Base-by-base conservation (phyloP, 306 rosid genomes). In the Vigna radiata region DNA sequence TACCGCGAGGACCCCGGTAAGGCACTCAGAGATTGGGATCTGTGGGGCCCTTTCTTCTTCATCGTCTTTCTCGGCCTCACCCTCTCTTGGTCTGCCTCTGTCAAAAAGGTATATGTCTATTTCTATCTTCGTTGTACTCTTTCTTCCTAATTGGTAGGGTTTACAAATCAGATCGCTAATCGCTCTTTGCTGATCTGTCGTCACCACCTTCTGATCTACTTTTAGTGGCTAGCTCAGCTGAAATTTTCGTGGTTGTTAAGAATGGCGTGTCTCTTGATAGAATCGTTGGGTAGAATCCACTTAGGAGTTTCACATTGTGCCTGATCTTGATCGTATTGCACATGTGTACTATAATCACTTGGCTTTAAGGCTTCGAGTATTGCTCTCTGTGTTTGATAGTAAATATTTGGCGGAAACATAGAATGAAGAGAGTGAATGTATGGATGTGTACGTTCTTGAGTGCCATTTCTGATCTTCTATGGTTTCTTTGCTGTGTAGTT, bases 21-120 rank as follows among this genome's bases (percentile, higher is more conserved):
- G 89, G 97, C 99, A 4, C 65, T 95, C 67, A 72, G 97, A 73
- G 99, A 95, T 87, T 95, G 99, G 99, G 99, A 95, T 89, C 99
- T 95, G 0, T 91, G 99, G 99, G 99, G 98, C 0, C 99, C 99
- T 0, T 96, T 96, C 90, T 96, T 96, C 89, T 96, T 96, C 86
- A 96, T 96, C 58, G 97, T 96, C 37, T 96, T 92, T 70, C 85
- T 96, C 7, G 99, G 99, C 37, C 99, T 96, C 16, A 79, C 82
- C 54, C 89, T 96, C 31, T 96, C 99, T 3, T 92, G 99, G 99
- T 91, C 99, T 66, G 98, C 99, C 0, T 96, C 99, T 66, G 98
- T 96, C 64, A 92, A 91, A 78, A 96, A 96, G 98, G 99, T 95
- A 13, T 47, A 1, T 29, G 4, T 18, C 4, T 27, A 3, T 46